Evolutionary conservation across 345 rosid genomes (phyloP).

Genomic region (Arabidopsis thaliana): DNA sequence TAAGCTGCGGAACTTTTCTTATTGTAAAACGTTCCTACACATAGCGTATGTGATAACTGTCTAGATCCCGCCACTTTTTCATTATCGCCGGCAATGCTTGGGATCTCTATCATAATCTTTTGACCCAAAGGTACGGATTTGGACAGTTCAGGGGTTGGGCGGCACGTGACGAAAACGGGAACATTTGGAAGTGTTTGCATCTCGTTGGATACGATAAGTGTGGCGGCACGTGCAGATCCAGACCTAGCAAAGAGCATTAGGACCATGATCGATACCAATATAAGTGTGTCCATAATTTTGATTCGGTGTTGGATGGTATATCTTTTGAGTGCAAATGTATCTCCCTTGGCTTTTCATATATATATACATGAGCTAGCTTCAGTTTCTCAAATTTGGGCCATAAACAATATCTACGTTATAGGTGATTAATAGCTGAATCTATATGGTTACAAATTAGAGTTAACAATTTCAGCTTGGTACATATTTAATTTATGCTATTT

Average conservation of each 20-base stretch:
- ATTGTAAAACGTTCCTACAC: background rate
- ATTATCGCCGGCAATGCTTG: background rate
- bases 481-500: no score
- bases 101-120: background rate
- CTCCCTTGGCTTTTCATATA: no score
- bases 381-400: no score
- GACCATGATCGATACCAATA: background rate
- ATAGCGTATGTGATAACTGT: background rate
- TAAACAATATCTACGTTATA: no score
- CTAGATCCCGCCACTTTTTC: background rate
- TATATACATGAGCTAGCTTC: no score
- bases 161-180: background rate
- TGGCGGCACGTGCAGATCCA: background rate
- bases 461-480: no score
- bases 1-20: rapidly evolving
- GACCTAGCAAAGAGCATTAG: background rate
- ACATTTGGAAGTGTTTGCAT: background rate
- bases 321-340: background rate
- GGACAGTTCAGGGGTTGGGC: background rate
- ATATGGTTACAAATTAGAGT: no score
- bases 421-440: no score
- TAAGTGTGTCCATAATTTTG: slow-evolving; percentile 3
- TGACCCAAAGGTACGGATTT: slow-evolving; percentile 4
- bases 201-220: background rate
- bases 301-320: background rate